These are phyloP conservation scores for Cadophora malorum DNA, from an alignment of 2,329 filamentous ascomycete species.

Conservation along the genomic window DNA sequence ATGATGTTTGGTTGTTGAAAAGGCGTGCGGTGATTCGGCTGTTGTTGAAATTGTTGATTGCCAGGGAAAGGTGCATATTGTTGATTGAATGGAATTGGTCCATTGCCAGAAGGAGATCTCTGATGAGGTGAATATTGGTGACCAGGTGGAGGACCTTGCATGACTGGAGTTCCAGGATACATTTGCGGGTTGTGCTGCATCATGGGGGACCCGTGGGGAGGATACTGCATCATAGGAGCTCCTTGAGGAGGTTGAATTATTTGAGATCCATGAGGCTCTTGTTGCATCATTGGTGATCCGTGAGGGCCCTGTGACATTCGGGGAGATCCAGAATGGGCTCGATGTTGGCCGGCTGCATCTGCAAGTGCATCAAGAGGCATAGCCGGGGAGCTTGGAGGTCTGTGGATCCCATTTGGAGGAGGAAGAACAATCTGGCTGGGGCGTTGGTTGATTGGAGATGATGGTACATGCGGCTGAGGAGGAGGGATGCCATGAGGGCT, in stretches of 20 bases:
- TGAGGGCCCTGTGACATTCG: conserved; percentile 37
- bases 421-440: conserved; percentile 38
- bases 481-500: conserved; percentile 39
- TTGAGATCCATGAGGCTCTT: conserved; percentile 3
- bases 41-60: conserved; percentile 33
- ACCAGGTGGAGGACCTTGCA: conserved; percentile 24
- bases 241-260: conserved; percentile 10
- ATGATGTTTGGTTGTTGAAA: conserved; percentile 37
- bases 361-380: conserved; percentile 43
- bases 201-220: conserved; percentile 14
- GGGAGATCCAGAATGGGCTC: conserved; percentile 40
- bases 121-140: conserved; percentile 36
- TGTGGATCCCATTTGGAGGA: conserved; percentile 36
- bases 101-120: conserved; percentile 36
- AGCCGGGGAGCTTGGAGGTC: conserved; percentile 35
- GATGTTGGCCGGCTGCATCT: conserved; percentile 44
- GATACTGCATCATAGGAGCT: conserved; percentile 20
- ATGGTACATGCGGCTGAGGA: conserved; percentile 42
- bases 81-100: conserved; percentile 36
- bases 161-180: conserved; percentile 19
- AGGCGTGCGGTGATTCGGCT: conserved; percentile 34
- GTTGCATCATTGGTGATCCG: conserved; percentile 11
- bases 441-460: conserved; percentile 41
- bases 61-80: conserved; percentile 34
- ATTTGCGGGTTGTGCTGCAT: conserved; percentile 18